Evolutionary conservation across 106 monocot species (phyloP).

Genomic region (Dendrobium officinale): DNA sequence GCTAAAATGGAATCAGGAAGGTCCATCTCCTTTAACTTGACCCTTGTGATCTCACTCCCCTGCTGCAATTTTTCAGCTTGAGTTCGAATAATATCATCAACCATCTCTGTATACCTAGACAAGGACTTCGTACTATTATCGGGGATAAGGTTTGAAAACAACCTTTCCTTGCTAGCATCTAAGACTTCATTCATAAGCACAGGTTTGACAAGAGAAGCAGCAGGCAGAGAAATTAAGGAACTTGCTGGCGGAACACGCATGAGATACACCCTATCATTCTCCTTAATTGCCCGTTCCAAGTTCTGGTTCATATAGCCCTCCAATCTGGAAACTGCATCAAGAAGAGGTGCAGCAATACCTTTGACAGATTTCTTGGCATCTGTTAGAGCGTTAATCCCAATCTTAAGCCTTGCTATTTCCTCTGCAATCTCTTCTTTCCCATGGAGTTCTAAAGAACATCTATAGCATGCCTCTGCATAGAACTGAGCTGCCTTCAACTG

Average conservation of each 20-base stretch:
- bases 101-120: conserved; percentile 70
- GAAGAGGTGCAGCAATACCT: conserved; percentile 55
- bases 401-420: conserved; percentile 68
- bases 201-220: conserved; percentile 70
- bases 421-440: conserved; percentile 70
- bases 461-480: conserved; percentile 68
- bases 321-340: conserved; percentile 51
- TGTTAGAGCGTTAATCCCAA: conserved; percentile 40
- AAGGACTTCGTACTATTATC: conserved; percentile 60
- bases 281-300: conserved; percentile 65
- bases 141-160: conserved; percentile 49
- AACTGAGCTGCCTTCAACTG: conserved; percentile 56
- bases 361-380: conserved; percentile 66
- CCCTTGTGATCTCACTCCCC: conserved; percentile 61
- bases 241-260: conserved; percentile 47
- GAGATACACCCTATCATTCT: conserved; percentile 77
- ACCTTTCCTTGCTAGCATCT: conserved; percentile 60
- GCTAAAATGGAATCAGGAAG: conserved; percentile 65
- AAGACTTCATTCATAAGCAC: conserved; percentile 42
- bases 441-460: conserved; percentile 55
- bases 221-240: conserved; percentile 46
- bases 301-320: conserved; percentile 53
- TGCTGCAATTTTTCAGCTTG: conserved; percentile 68
- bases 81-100: conserved; percentile 55
- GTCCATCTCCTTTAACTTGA: conserved; percentile 71